phyloP scores from a whole-genome alignment of 768 basidiomycete genomes.

The Trametes meyenii region DNA sequence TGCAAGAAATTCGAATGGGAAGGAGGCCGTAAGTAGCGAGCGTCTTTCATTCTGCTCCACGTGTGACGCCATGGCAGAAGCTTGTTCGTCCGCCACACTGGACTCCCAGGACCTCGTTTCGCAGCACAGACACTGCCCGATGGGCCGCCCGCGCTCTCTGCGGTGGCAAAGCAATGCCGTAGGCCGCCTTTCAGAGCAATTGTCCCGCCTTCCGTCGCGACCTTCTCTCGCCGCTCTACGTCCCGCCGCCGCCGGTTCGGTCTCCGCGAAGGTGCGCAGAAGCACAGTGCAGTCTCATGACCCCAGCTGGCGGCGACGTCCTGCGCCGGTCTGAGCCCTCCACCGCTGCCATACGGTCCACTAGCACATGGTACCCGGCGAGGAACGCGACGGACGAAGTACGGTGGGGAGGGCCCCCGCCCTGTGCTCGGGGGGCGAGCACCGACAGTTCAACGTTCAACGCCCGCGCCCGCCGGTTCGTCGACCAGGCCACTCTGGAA shows the following conservation, averaged over 20 bases:
- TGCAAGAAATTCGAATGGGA: too few species aligned
- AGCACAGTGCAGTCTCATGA: conserved; percentile 9
- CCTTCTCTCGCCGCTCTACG: conserved; percentile 1
- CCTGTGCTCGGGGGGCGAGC: background rate
- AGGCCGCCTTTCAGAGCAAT: background rate
- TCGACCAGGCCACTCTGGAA: conserved; percentile 2
- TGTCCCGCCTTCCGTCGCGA: background rate
- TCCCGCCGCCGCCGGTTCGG: background rate
- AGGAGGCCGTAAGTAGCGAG: too few species aligned
- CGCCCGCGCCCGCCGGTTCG: background rate
- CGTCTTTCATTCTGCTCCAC: background rate
- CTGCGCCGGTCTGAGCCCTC: conserved; percentile 1
- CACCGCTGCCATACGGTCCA: background rate
- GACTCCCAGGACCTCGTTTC: background rate
- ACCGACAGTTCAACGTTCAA: background rate
- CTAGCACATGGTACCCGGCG: background rate
- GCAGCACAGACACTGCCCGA: background rate
- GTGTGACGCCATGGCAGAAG: background rate
- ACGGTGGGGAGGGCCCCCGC: background rate
- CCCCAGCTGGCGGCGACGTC: background rate
- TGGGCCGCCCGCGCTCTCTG: background rate
- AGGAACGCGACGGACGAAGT: background rate
- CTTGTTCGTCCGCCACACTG: background rate
- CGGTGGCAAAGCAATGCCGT: conserved; percentile 10
- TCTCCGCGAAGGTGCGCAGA: conserved; percentile 14